A percentile compares a stretch with the other conserved stretches of the same genome.
Evolutionary conservation across 495 filamentous ascomycete species (phyloP).

Genomic region (Jackrogersella minutella): DNA sequence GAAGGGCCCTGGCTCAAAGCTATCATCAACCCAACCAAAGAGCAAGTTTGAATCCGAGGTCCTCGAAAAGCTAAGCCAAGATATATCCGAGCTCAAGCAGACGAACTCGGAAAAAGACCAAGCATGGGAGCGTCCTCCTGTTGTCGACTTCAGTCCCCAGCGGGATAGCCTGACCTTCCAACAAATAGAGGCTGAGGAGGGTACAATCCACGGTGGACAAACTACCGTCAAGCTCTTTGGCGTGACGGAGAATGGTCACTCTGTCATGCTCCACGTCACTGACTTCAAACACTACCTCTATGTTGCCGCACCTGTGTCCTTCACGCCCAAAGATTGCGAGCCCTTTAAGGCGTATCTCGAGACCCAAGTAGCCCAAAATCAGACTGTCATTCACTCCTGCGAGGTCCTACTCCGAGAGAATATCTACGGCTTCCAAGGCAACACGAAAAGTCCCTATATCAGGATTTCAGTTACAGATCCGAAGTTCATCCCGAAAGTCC

Average conservation of each 20-base stretch:
- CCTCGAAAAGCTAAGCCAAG: slow-evolving; percentile 92
- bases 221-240: slow-evolving; percentile 89
- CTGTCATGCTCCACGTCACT: slow-evolving; percentile 92
- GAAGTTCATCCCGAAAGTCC: slow-evolving; percentile 76
- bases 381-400: slow-evolving; percentile 69
- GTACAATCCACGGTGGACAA: slow-evolving; percentile 73
- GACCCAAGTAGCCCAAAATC: slow-evolving; percentile 68
- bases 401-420: slow-evolving; percentile 84
- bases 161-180: slow-evolving; percentile 85
- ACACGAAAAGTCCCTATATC: slow-evolving; percentile 87
- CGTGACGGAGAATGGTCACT: slow-evolving; percentile 95
- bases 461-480: slow-evolving; percentile 93
- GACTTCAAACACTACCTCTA: slow-evolving; percentile 98
- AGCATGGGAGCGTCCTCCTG: slow-evolving; percentile 82
- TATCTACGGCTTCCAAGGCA: slow-evolving; percentile 91
- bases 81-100: slow-evolving; percentile 82
- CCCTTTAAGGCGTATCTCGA: slow-evolving; percentile 82
- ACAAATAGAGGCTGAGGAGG: slow-evolving; percentile 95
- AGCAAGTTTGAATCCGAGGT: slow-evolving; percentile 94
- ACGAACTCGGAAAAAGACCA: slow-evolving; percentile 93
- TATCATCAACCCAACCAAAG: slow-evolving; percentile 83
- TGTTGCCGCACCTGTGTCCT: slow-evolving; percentile 84
- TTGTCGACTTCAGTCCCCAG: slow-evolving; percentile 75
- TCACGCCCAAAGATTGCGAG: slow-evolving; percentile 77
- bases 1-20: slow-evolving; percentile 64